Percentiles rank a stretch among this genome's conserved stretches.
Conservation (phyloP, 179 eudicot species). For the Amaranthus tricolor region DNA sequence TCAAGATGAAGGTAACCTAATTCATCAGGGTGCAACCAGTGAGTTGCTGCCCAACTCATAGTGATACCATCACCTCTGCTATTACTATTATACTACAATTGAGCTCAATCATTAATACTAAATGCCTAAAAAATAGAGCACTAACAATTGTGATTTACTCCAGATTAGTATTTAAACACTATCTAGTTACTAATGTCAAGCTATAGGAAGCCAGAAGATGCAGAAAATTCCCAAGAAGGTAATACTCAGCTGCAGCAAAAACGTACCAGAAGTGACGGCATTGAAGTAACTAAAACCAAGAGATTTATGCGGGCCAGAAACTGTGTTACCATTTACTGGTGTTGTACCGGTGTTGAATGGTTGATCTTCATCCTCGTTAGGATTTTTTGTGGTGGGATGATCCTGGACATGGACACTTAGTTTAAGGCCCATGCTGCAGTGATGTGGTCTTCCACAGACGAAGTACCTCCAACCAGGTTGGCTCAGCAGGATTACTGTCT, state of each 20-base stretch:
- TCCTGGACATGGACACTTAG: slow-evolving; percentile 1
- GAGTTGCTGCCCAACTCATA: not conserved
- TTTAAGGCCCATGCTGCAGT: slow-evolving; percentile 16
- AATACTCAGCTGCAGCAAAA: not conserved
- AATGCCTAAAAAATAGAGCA: not conserved
- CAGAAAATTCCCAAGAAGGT: not conserved
- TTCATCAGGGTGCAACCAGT: not conserved
- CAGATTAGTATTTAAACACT: not conserved
- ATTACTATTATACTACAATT: not conserved
- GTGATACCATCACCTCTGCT: not conserved
- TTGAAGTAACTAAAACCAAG: not conserved
- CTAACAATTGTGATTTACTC: not conserved
- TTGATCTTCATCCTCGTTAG: not conserved
- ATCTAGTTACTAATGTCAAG: not conserved
- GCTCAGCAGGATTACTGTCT: slow-evolving; percentile 17
- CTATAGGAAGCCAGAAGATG: not conserved
- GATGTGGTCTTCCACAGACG: slow-evolving; percentile 10
- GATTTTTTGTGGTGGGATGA: not conserved
- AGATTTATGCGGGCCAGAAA: not conserved
- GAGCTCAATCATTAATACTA: not conserved
- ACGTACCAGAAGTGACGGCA: not conserved
- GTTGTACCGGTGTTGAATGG: not conserved
- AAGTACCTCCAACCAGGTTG: slow-evolving; percentile 21
- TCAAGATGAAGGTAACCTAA: not conserved
- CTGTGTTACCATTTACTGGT: not conserved